Evolutionary conservation across 352 stramenopile genomes (phyloP), one percentile per base, ranked within the genome.

Genomic region (Hyaloperonospora arabidopsidis): DNA sequence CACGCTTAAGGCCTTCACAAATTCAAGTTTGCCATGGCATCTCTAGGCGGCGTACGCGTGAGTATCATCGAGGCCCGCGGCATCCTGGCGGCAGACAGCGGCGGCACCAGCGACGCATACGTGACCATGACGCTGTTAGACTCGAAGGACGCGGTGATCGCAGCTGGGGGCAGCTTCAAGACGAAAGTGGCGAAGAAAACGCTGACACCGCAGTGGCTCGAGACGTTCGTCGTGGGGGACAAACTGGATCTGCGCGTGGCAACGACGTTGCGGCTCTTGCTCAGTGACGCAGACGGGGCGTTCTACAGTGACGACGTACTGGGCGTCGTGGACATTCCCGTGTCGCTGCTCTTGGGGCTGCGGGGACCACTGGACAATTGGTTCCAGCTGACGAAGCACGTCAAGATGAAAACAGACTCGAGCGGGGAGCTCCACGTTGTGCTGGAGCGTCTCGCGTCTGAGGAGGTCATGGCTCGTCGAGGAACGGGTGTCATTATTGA

Each of bases 401-500:
- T 70, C 0, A 85, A 85, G 55, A 88, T 88, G 78, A 86, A 86
- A 60, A 84, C 84, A 39, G 78, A 88, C 41, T 72, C 78, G 2
- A 74, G 62, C 1, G 78, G 78, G 2, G 78, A 88, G 25, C 58
- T 88, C 1, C 75, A 59, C 21, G 54, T 89, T 19, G 60, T 87
- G 19, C 63, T 85, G n/a, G 64, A 73, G 45, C 65, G 57, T 5
- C 19, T 70, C 3, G 46, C 46, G 14, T 34, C 55, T 0, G 43
- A 52, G 5, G 59, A 63, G 3, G 54, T 47, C 2, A 45, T 39
- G 17, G 47, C 48, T 28, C 55, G 62, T 5, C 32, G 62, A 45
- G 57, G 62, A 13, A 63, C 62, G 6, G 58, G 62, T 1, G 62
- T 67, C 5, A 63, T 60, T n/a, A 61, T 69, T 14, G 48, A 65